Evolutionary conservation across 495 filamentous ascomycete species (phyloP).

Genomic region (Amphirosellinia nigrospora): DNA sequence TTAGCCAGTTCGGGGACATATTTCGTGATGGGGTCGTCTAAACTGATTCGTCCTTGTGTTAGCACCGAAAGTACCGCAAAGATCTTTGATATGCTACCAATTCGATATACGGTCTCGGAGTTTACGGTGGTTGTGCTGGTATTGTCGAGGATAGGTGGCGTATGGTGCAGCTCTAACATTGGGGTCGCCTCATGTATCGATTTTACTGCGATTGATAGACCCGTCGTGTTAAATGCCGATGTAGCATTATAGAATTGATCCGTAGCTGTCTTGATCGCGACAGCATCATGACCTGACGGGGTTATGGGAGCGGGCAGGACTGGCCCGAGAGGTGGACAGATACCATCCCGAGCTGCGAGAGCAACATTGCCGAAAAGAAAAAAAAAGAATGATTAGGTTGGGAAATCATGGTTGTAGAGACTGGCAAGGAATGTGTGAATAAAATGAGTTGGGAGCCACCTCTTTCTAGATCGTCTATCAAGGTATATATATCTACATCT

Average conservation of each 20-base stretch:
- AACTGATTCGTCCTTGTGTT: constrained; percentile 42
- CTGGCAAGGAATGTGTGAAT: not conserved
- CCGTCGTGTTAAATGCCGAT: constrained; percentile 34
- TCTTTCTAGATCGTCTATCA: not conserved
- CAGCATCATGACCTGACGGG: constrained; percentile 29
- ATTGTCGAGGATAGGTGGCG: constrained; percentile 36
- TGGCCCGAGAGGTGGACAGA: constrained; percentile 44
- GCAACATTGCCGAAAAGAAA: constrained; percentile 21
- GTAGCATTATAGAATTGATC: constrained; percentile 30
- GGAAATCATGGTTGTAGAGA: constrained; percentile 6
- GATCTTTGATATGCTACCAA: constrained; percentile 61
- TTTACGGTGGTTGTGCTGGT: constrained; percentile 44
- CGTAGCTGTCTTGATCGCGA: constrained; percentile 28
- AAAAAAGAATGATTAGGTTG: constrained; percentile 6
- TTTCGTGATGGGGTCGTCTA: constrained; percentile 54
- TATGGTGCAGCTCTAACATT: constrained; percentile 43
- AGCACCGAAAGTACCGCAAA: constrained; percentile 54
- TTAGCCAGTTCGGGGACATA: constrained; percentile 50
- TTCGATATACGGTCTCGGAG: constrained; percentile 55
- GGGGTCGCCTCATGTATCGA: constrained; percentile 44
- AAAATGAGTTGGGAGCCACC: not conserved
- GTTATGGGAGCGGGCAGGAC: constrained; percentile 41
- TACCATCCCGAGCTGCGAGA: constrained; percentile 38
- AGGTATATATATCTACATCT: constrained; percentile 7
- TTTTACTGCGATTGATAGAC: constrained; percentile 43